phyloP scores from a whole-genome alignment of 495 filamentous ascomycete species.

The Tuber borchii region DNA sequence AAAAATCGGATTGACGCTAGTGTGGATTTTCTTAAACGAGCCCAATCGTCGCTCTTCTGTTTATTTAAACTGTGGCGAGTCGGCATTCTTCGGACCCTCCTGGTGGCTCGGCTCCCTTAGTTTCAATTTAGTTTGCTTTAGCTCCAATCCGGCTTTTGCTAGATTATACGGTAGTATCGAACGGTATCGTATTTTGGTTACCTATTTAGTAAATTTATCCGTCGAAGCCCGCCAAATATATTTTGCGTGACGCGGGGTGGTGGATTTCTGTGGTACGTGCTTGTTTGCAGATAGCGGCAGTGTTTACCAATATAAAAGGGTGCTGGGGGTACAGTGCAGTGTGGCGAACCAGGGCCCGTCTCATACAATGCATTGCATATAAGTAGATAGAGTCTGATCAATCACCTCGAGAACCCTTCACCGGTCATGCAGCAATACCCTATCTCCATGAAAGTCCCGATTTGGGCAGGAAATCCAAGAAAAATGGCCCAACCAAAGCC shows the following conservation, averaged over 20 bases:
- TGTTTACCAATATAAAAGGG: neutral
- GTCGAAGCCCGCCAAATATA: neutral
- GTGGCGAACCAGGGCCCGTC: neutral
- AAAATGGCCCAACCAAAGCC: neutral
- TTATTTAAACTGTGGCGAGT: no score
- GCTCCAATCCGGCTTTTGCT: no score
- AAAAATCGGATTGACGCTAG: no score
- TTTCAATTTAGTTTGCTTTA: no score
- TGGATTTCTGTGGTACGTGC: neutral
- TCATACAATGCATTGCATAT: constrained; percentile 1
- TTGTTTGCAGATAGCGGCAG: neutral
- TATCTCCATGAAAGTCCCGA: neutral
- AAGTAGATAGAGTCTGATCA: neutral
- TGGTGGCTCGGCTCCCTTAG: no score
- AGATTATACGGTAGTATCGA: neutral
- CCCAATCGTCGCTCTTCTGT: no score
- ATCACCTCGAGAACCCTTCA: neutral
- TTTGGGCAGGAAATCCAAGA: neutral
- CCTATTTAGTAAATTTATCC: neutral
- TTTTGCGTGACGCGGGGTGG: neutral
- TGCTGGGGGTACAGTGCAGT: neutral
- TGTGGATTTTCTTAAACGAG: no score
- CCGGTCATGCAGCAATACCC: neutral
- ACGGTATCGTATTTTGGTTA: neutral
- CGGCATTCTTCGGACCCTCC: no score